These are phyloP conservation scores for Cercis canadensis DNA, from an alignment of 306 rosid genomes.

Conservation along the genomic window DNA sequence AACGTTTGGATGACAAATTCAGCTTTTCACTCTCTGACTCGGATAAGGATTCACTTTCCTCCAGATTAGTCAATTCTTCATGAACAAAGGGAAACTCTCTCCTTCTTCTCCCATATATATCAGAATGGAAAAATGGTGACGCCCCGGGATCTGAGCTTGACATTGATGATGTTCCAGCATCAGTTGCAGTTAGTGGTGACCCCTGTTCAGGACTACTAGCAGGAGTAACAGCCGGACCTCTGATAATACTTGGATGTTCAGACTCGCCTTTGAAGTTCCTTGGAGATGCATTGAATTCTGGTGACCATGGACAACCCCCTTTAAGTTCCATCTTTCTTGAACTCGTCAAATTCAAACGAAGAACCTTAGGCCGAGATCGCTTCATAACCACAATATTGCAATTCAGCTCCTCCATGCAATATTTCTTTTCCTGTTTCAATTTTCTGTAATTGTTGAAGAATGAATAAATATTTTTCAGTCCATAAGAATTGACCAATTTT, in stretches of 20 bases:
- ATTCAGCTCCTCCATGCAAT: constrained; percentile 83
- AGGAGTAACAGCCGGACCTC: constrained; percentile 82
- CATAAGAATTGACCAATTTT: constrained; percentile 12
- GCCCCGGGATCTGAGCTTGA: constrained; percentile 87
- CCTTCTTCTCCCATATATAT: constrained; percentile 51
- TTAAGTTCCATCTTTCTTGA: constrained; percentile 47
- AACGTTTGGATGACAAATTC: constrained; percentile 59
- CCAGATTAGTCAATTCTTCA: constrained; percentile 50
- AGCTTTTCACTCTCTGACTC: constrained; percentile 69
- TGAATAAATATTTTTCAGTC: constrained; percentile 17
- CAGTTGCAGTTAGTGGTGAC: constrained; percentile 81
- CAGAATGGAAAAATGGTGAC: constrained; percentile 64
- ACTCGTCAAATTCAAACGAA: constrained; percentile 75
- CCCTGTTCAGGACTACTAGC: constrained; percentile 76
- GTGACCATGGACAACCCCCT: constrained; percentile 37
- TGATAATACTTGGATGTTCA: constrained; percentile 46
- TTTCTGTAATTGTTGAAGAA: constrained; percentile 53
- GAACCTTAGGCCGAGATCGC: constrained; percentile 69
- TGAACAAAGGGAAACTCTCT: constrained; percentile 47
- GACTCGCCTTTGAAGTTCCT: constrained; percentile 48
- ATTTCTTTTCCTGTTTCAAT: constrained; percentile 74
- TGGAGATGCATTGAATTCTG: constrained; percentile 45
- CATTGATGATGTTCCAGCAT: constrained; percentile 83
- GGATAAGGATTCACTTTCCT: constrained; percentile 53
- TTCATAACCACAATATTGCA: constrained; percentile 88